These are phyloP conservation scores for Arthrobotrys megalospora DNA, from an alignment of 2,329 filamentous ascomycete genomes.

Conservation along the genomic window DNA sequence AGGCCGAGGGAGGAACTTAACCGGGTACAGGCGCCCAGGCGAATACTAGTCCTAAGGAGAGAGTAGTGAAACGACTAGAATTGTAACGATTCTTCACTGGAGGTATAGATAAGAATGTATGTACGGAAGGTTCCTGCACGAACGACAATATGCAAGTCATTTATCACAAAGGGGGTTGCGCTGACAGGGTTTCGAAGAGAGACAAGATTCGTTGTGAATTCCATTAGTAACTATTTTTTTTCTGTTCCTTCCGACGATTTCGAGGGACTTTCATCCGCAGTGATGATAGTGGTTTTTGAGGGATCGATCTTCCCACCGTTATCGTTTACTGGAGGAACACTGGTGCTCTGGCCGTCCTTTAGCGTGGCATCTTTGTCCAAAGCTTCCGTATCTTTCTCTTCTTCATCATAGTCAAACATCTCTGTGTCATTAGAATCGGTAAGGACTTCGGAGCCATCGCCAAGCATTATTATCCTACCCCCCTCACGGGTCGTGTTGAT, in stretches of 20 bases:
- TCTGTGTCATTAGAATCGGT: constrained; percentile 91
- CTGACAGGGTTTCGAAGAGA: constrained; percentile 23
- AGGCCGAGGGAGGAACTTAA: background rate
- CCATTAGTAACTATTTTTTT: constrained; percentile 31
- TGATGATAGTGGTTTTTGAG: constrained; percentile 26
- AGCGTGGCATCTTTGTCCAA: constrained; percentile 63
- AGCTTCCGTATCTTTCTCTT: constrained; percentile 65
- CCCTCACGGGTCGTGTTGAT: constrained; percentile 64
- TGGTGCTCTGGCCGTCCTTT: constrained; percentile 13
- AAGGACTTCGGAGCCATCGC: constrained; percentile 92
- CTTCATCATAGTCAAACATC: constrained; percentile 92
- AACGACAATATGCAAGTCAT: constrained; percentile 29
- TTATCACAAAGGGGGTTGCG: constrained; percentile 26
- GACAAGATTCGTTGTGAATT: constrained; percentile 3
- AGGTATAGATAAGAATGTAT: constrained; percentile 24
- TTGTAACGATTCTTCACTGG: constrained; percentile 21
- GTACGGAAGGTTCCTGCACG: constrained; percentile 10
- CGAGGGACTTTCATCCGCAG: constrained; percentile 20
- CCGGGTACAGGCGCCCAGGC: background rate
- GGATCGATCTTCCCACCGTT: background rate
- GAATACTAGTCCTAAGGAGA: background rate
- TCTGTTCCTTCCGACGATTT: constrained; percentile 27
- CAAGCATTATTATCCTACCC: constrained; percentile 92
- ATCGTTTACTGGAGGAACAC: background rate
- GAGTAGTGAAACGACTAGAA: constrained; percentile 3